These are phyloP conservation scores for Mucor piriformis DNA, from an alignment of 371 early-diverging fungal species.

Conservation along the genomic window DNA sequence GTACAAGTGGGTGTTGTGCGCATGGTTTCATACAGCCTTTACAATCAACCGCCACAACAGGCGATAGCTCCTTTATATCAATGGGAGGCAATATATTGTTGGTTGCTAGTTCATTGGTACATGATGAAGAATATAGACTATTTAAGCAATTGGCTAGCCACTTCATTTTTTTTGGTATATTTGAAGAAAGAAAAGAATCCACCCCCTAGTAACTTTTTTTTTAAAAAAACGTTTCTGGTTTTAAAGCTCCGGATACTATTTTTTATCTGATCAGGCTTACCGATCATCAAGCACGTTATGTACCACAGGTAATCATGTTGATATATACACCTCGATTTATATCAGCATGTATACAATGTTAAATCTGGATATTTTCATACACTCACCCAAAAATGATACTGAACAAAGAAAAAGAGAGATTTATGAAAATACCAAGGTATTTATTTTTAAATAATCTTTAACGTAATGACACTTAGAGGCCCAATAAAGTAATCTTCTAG, in stretches of 20 bases:
- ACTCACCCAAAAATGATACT: too few relatives aligned
- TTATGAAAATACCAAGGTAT: too few relatives aligned
- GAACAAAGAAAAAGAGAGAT: too few relatives aligned
- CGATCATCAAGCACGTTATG: too few relatives aligned
- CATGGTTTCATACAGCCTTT: constrained; percentile 37
- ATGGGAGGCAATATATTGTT: constrained; percentile 28
- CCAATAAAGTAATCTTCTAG: too few relatives aligned
- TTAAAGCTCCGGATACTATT: not conserved
- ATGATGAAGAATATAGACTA: constrained; percentile 29
- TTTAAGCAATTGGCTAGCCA: constrained; percentile 37
- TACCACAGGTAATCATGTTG: too few relatives aligned
- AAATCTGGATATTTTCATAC: too few relatives aligned
- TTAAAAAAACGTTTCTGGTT: not conserved
- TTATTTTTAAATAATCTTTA: too few relatives aligned
- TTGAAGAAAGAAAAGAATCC: not conserved
- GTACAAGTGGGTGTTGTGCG: constrained; percentile 30
- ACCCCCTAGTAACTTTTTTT: not conserved
- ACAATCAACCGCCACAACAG: constrained; percentile 29
- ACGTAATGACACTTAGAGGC: too few relatives aligned
- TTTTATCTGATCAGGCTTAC: too few relatives aligned
- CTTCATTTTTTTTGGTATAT: constrained; percentile 26
- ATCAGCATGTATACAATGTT: too few relatives aligned
- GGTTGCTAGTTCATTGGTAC: constrained; percentile 17
- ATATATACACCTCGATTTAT: too few relatives aligned
- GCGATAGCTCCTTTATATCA: constrained; percentile 26